Percentiles rank a stretch among this genome's conserved stretches.
phyloP scores from a whole-genome alignment of 768 basidiomycete genomes.

The Boletus fagicola region DNA sequence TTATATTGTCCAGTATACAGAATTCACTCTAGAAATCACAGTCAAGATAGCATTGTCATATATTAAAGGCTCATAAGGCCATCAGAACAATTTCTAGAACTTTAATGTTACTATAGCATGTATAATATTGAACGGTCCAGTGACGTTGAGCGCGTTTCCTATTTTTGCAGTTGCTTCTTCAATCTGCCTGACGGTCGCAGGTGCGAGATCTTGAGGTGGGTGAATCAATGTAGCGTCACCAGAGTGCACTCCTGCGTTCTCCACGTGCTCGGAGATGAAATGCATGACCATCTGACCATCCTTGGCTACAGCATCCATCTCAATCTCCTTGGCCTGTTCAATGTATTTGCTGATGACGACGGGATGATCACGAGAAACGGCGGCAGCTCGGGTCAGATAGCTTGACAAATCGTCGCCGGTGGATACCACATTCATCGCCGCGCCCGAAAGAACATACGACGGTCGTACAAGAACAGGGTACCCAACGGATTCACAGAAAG shows the following conservation, averaged over 20 bases:
- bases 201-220: slow-evolving; percentile 97
- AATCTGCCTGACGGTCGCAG: slow-evolving; percentile 92
- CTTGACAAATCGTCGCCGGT: slow-evolving; percentile 86
- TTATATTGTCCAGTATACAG: too few relatives aligned
- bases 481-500: slow-evolving; percentile 90
- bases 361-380: slow-evolving; percentile 93
- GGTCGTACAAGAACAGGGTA: slow-evolving; percentile 97
- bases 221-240: slow-evolving; percentile 98
- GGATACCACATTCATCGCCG: slow-evolving; percentile 99
- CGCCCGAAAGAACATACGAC: slow-evolving; percentile 98
- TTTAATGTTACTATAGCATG: too few relatives aligned
- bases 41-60: too few relatives aligned
- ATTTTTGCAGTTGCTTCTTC: slow-evolving; percentile 98
- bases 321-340: slow-evolving; percentile 99
- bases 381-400: slow-evolving; percentile 93
- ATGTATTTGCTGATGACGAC: slow-evolving; percentile 99
- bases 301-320: slow-evolving; percentile 98
- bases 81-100: too few relatives aligned
- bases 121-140: slow-evolving; percentile 72
- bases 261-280: slow-evolving; percentile 98
- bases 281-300: slow-evolving; percentile 99
- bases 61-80: too few relatives aligned
- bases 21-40: too few relatives aligned
- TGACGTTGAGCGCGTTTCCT: slow-evolving; percentile 95
- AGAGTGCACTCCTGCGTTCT: slow-evolving; percentile 98